phyloP scores from a whole-genome alignment of 371 early-diverging fungal genomes.

The Apophysomyces ossiformis region DNA sequence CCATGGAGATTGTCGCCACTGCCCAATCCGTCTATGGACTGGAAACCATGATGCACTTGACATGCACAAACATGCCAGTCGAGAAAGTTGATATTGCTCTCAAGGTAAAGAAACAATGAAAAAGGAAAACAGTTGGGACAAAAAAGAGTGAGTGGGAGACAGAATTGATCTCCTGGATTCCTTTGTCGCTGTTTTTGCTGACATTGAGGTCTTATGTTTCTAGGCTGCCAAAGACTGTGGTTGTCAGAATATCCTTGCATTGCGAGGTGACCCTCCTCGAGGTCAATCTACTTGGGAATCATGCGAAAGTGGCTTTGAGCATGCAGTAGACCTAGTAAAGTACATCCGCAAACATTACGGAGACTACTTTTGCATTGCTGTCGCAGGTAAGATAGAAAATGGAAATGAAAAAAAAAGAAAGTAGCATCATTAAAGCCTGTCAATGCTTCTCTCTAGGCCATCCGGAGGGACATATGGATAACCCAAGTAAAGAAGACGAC shows the following conservation, averaged over 20 bases:
- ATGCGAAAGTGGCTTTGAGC: slow-evolving; percentile 81
- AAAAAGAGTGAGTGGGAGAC: too few species aligned
- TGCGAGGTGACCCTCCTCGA: slow-evolving; percentile 94
- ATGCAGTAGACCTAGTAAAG: slow-evolving; percentile 85
- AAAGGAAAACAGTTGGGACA: background rate
- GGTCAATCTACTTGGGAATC: slow-evolving; percentile 80
- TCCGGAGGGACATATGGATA: slow-evolving; percentile 90
- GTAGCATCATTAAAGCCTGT: background rate
- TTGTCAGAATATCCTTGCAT: slow-evolving; percentile 94
- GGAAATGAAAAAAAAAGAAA: background rate
- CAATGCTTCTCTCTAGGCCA: slow-evolving; percentile 50
- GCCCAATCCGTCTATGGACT: slow-evolving; percentile 93
- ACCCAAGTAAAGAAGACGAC: slow-evolving; percentile 74
- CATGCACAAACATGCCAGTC: slow-evolving; percentile 94
- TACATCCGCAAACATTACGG: slow-evolving; percentile 91
- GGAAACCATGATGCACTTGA: slow-evolving; percentile 97
- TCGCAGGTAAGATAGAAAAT: slow-evolving; percentile 71
- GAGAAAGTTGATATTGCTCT: slow-evolving; percentile 87
- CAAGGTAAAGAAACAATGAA: slow-evolving; percentile 37
- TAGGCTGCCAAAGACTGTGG: slow-evolving; percentile 80
- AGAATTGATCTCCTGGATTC: too few species aligned
- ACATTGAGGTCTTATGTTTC: too few species aligned
- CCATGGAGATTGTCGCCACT: slow-evolving; percentile 83
- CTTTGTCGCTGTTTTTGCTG: too few species aligned
- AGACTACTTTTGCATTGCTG: slow-evolving; percentile 94